Base-by-base conservation (phyloP, 179 eudicot species). In the Silene coronaria region DNA sequence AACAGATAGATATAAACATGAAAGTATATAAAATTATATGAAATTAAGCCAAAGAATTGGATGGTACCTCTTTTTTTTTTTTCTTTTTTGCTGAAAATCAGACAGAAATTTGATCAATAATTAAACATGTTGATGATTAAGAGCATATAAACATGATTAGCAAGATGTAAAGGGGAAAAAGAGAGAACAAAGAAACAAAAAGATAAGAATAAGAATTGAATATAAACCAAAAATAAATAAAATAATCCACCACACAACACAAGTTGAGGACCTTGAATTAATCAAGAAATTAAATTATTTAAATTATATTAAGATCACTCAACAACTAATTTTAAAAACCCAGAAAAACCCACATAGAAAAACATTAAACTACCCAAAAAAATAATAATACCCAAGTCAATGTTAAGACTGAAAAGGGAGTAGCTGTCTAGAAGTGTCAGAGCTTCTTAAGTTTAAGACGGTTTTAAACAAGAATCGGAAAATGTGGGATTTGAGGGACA, bases 61-160 rank as follows among this genome's bases (percentile, higher is more conserved):
- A 63, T 16, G 55, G 76, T 77, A 81, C 84, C 84, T 81, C 28
- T 60, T 22, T 8, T 69, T 74, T 73, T 77, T 68, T 81, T 23
- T 60, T 22, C 5, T 69, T 74, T 73, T 77, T 68, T 30, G 60
- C 28, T 22, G 23, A 26, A 32, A 77, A 70, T 77, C 46, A 57
- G 53, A 6, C 74, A 67, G 45, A 69, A 67, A 75, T 30, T 30
- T 78, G 70, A 61, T 81, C 79, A 78, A 78, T 46, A 74, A 24
- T 48, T 68, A 75, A 70, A 61, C 7, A 59, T 57, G 12, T 26
- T 62, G 72, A 78, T 70, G 42, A 70, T 73, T 51, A 70, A 34
- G 58, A 55, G 24, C 16, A 28, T 21, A 28, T 21, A 28, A 11
- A 53, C 7, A 67, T 30, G 65, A 36, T 55, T 76, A 69, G 23